Percentiles rank a stretch among this genome's conserved stretches.
phyloP scores from a whole-genome alignment of 2,329 filamentous ascomycete genomes.

The Aureobasidium melanogenum region DNA sequence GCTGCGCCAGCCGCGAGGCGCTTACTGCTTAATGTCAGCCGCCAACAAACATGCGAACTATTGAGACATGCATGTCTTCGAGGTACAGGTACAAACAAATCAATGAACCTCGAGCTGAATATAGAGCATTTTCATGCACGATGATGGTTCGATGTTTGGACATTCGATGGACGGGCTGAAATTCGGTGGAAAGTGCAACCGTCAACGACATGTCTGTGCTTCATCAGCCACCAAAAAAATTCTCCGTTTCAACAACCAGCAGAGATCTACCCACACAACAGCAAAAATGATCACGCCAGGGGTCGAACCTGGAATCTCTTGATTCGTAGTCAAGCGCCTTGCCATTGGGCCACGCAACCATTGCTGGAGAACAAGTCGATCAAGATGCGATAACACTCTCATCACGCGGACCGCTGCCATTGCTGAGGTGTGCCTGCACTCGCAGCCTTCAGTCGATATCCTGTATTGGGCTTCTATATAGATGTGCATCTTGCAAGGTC shows the following conservation, averaged over 20 bases:
- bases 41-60: neutral
- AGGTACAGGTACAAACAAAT: neutral
- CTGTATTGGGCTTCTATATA: neutral
- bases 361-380: neutral
- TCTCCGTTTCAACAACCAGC: neutral
- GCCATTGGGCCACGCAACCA: conserved; percentile 43
- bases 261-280: neutral
- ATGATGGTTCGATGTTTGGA: neutral
- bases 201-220: neutral
- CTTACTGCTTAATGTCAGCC: neutral
- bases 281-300: conserved; percentile 12
- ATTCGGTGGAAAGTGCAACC: neutral
- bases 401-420: neutral
- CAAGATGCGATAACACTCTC: neutral
- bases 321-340: conserved; percentile 49
- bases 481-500: neutral
- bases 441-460: no score
- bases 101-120: neutral
- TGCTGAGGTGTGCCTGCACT: neutral
- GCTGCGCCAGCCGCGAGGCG: neutral
- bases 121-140: neutral
- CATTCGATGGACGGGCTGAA: neutral
- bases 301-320: conserved; percentile 15
- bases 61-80: neutral
- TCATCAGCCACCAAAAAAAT: neutral